phyloP scores from a whole-genome alignment of 208 protist species.

The Histomonas meleagridis region DNA sequence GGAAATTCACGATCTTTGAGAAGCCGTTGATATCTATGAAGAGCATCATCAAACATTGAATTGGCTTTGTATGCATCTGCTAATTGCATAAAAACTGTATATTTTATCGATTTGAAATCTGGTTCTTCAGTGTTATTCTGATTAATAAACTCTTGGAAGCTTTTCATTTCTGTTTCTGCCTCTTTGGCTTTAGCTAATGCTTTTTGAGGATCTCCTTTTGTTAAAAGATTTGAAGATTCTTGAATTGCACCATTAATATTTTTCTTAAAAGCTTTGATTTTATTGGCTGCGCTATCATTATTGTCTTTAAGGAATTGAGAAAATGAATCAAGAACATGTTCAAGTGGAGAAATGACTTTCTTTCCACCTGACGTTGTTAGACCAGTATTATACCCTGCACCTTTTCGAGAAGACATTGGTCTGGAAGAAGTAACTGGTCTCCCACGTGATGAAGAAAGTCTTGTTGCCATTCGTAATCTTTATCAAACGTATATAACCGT shows the following conservation, averaged over 20 bases:
- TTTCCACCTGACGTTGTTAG: background rate
- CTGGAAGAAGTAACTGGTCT: background rate
- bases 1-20: constrained; percentile 7
- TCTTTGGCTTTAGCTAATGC: constrained; percentile 17
- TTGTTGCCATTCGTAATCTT: background rate
- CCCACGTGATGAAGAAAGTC: background rate
- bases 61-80: constrained; percentile 17
- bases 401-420: constrained; percentile 16
- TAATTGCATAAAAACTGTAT: constrained; percentile 31
- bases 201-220: background rate
- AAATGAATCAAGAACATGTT: background rate
- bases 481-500: no score
- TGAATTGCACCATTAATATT: background rate
- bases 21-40: background rate
- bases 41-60: background rate
- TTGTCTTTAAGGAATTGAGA: constrained; percentile 27
- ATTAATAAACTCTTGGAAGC: background rate
- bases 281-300: background rate
- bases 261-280: constrained; percentile 11
- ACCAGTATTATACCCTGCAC: background rate
- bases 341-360: constrained; percentile 27
- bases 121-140: background rate
- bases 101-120: constrained; percentile 11
- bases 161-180: constrained; percentile 8
- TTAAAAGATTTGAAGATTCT: background rate